A percentile compares a stretch with the other conserved stretches of the same genome.
phyloP scores from a whole-genome alignment of 1,284 basidiomycete genomes.

The Amylostereum areolatum region DNA sequence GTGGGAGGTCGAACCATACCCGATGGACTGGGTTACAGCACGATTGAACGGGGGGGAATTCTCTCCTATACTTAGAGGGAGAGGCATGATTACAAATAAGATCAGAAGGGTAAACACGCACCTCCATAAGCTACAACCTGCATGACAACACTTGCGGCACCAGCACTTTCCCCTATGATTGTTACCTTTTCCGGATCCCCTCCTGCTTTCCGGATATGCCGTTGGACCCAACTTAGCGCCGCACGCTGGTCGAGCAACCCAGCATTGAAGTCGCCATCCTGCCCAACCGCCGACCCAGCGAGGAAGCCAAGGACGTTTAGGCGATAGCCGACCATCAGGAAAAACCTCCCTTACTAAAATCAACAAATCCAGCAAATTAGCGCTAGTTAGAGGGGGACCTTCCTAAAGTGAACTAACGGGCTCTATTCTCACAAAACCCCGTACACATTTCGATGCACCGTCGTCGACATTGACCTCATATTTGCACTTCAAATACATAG shows the following conservation, averaged over 20 bases:
- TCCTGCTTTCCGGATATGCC: constrained; percentile 37
- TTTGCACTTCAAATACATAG: too few species aligned
- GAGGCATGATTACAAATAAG: too few species aligned
- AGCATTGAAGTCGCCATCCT: constrained; percentile 32
- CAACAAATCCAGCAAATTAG: too few species aligned
- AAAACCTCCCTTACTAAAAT: too few species aligned
- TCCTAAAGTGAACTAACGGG: too few species aligned
- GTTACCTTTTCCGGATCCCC: constrained; percentile 35
- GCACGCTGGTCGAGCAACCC: constrained; percentile 42
- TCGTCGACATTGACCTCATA: too few species aligned
- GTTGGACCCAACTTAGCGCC: constrained; percentile 40
- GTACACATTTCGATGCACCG: too few species aligned
- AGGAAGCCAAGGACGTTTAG: constrained; percentile 52
- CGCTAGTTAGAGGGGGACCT: too few species aligned
- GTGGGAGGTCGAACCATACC: constrained; percentile 32
- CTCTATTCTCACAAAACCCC: too few species aligned
- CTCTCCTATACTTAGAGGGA: constrained; percentile 22
- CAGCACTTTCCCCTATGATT: constrained; percentile 41
- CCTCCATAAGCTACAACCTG: constrained; percentile 38
- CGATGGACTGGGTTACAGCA: constrained; percentile 36
- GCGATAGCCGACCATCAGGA: constrained; percentile 49
- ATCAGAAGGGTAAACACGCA: constrained; percentile 10
- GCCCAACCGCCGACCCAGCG: constrained; percentile 21
- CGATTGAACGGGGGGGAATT: constrained; percentile 32
- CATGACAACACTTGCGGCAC: constrained; percentile 37